phyloP scores from a whole-genome alignment of 441 rosid species.

The Croton laevigatus region DNA sequence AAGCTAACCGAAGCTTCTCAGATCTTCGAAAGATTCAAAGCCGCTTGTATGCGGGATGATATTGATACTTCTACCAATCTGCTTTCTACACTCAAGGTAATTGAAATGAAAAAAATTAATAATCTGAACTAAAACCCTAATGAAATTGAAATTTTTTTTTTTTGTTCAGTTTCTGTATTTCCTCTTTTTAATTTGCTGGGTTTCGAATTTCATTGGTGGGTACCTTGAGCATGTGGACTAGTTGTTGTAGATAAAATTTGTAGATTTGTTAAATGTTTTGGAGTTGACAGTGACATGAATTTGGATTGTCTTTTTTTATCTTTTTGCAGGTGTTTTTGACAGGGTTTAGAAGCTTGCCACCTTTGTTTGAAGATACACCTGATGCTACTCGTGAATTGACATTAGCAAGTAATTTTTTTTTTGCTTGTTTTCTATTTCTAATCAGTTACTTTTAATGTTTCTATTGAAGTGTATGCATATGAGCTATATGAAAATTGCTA shows the following conservation, averaged over 20 bases:
- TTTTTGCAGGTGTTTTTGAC: constrained; percentile 67
- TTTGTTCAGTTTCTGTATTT: not conserved
- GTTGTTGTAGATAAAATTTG: not conserved
- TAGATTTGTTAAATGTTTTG: not conserved
- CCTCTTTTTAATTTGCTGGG: not conserved
- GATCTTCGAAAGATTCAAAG: constrained; percentile 79
- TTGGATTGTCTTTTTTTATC: not conserved
- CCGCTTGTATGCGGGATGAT: constrained; percentile 69
- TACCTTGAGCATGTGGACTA: not conserved
- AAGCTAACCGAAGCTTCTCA: constrained; percentile 73
- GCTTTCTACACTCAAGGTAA: constrained; percentile 82
- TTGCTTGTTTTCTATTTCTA: not conserved
- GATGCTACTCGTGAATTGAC: constrained; percentile 62
- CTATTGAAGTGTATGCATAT: no score
- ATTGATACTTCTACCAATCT: constrained; percentile 44
- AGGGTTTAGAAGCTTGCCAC: constrained; percentile 79
- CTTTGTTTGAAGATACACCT: constrained; percentile 75
- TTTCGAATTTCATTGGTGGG: not conserved
- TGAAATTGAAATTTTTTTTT: not conserved
- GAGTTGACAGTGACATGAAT: not conserved
- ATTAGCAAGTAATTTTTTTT: constrained; percentile 56
- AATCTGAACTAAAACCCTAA: constrained; percentile 27
- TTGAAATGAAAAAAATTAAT: not conserved
- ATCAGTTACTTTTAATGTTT: not conserved
- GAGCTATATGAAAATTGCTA: not conserved